A percentile compares a stretch with the other conserved stretches of the same genome.
phyloP scores from a whole-genome alignment of 768 basidiomycete genomes.

The Stropharia rugosoannulata region DNA sequence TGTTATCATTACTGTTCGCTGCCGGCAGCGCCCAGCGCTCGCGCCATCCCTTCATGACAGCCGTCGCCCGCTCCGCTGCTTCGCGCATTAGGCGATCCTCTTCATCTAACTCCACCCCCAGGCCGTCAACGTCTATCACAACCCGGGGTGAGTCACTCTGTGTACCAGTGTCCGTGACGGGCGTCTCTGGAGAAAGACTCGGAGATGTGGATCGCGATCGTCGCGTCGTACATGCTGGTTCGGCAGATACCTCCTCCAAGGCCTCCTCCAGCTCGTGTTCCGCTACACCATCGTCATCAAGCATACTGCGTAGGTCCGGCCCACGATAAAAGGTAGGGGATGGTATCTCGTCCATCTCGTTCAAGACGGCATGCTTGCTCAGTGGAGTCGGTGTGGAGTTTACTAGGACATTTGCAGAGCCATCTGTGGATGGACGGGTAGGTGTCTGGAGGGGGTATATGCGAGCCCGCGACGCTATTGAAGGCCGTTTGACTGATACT shows the following conservation, averaged over 20 bases:
- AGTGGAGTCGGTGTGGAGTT: slow-evolving; percentile 19
- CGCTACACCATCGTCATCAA: slow-evolving; percentile 12
- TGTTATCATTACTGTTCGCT: background rate
- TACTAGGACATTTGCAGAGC: slow-evolving; percentile 10
- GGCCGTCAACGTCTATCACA: slow-evolving; percentile 24
- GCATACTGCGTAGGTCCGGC: slow-evolving; percentile 22
- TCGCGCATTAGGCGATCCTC: slow-evolving; percentile 7
- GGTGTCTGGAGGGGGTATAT: slow-evolving; percentile 10
- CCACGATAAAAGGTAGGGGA: slow-evolving; percentile 22
- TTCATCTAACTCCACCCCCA: slow-evolving; percentile 21
- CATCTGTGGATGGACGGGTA: background rate
- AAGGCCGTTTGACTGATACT: slow-evolving; percentile 22
- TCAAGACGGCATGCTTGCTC: slow-evolving; percentile 1
- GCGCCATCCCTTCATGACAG: slow-evolving; percentile 30
- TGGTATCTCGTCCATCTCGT: slow-evolving; percentile 16
- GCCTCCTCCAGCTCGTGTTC: slow-evolving; percentile 7
- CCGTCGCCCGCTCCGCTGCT: slow-evolving; percentile 14
- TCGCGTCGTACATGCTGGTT: too few relatives aligned
- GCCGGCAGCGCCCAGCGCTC: slow-evolving; percentile 21
- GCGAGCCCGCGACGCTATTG: background rate
- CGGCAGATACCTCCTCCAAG: slow-evolving; percentile 21
- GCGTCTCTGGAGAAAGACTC: slow-evolving; percentile 37
- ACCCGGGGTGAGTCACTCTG: slow-evolving; percentile 10
- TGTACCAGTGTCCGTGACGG: background rate
- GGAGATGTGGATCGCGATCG: slow-evolving; percentile 16